phyloP scores from a whole-genome alignment of 805 yeast genomes.

The Metschnikowia picachoensis region DNA sequence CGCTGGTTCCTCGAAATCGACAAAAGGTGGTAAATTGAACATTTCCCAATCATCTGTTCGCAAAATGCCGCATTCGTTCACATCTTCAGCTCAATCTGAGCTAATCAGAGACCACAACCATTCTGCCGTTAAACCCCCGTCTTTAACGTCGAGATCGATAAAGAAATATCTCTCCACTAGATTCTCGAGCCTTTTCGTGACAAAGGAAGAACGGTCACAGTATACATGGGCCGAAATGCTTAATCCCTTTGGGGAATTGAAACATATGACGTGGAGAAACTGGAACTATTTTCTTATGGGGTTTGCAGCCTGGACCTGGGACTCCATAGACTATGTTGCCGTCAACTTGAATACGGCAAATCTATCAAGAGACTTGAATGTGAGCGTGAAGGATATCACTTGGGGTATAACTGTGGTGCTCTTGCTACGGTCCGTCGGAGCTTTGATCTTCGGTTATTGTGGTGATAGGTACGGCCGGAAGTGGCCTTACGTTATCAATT shows the following conservation, averaged over 20 bases:
- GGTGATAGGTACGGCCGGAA: constrained; percentile 63
- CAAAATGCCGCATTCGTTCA: constrained; percentile 8
- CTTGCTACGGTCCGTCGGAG: constrained; percentile 67
- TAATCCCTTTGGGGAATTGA: constrained; percentile 41
- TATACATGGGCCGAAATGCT: constrained; percentile 22
- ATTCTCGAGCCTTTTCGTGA: constrained; percentile 45
- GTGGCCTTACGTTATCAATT: constrained; percentile 50
- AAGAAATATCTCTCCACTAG: constrained; percentile 42
- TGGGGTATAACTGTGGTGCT: constrained; percentile 71
- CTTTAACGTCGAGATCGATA: constrained; percentile 28
- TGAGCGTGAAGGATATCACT: constrained; percentile 48
- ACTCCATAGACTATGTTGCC: constrained; percentile 61
- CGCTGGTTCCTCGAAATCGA: too few relatives aligned
- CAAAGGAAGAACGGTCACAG: constrained; percentile 42
- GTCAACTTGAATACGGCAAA: constrained; percentile 48
- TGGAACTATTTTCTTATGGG: constrained; percentile 54
- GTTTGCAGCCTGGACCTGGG: constrained; percentile 60
- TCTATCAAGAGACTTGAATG: constrained; percentile 46
- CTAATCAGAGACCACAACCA: constrained; percentile 9
- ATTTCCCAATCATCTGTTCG: too few relatives aligned
- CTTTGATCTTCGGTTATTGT: constrained; percentile 52
- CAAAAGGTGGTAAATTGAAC: too few relatives aligned
- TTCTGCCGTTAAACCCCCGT: constrained; percentile 24
- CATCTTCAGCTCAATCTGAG: constrained; percentile 14
- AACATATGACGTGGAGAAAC: constrained; percentile 22